Evolutionary conservation across 129 eudicot genomes (phyloP).

Genomic region (Rutidosis leptorrhynchoides): DNA sequence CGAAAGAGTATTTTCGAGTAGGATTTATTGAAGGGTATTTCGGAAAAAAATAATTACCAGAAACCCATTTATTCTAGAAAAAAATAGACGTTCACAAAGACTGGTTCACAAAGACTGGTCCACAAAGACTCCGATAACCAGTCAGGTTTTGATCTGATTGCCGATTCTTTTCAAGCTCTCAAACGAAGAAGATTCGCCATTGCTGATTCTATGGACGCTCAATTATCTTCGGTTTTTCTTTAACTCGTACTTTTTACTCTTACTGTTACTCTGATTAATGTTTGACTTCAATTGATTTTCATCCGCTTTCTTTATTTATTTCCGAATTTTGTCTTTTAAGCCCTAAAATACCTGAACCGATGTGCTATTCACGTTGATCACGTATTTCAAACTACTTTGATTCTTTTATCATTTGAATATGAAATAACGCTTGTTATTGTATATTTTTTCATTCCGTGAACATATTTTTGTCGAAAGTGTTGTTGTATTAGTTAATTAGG

Average conservation of each 20-base stretch:
- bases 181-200: slow-evolving; percentile 51
- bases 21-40: too few species aligned
- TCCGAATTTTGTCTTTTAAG: background rate
- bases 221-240: slow-evolving; percentile 43
- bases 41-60: too few species aligned
- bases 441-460: background rate
- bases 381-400: too few species aligned
- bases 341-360: too few species aligned
- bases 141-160: slow-evolving; percentile 20
- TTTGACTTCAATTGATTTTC: background rate
- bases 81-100: slow-evolving; percentile 21
- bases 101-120: background rate
- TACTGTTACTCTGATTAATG: background rate
- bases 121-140: too few species aligned
- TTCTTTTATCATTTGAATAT: too few species aligned
- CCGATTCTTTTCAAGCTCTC: slow-evolving; percentile 42
- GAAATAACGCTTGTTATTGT: background rate
- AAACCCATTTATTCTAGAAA: too few species aligned
- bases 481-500: background rate
- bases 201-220: slow-evolving; percentile 52
- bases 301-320: background rate
- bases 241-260: background rate
- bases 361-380: too few species aligned
- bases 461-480: background rate
- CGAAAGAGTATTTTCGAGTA: too few species aligned